Conservation (phyloP, 306 rosid genomes). For the Arachis hypogaea region DNA sequence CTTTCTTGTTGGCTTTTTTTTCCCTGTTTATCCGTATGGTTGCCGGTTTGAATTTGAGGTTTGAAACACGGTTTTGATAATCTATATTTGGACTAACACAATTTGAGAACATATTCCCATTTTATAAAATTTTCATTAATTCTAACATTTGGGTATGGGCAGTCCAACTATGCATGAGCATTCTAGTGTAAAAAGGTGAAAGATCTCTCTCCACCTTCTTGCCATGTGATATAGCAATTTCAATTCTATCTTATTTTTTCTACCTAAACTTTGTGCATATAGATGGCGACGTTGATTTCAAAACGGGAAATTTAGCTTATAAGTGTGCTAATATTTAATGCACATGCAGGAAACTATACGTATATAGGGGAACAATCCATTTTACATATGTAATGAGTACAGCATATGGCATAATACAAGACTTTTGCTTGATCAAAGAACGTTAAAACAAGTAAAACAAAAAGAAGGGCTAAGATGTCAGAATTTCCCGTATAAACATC, state of each 20-base stretch:
- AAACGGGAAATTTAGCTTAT: slow-evolving; percentile 45
- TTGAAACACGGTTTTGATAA: slow-evolving; percentile 39
- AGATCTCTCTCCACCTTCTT: slow-evolving; percentile 35
- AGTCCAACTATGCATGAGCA: slow-evolving; percentile 54
- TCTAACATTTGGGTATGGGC: slow-evolving; percentile 41
- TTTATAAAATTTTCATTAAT: not conserved
- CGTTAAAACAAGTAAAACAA: slow-evolving; percentile 42
- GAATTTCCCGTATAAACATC: slow-evolving; percentile 27
- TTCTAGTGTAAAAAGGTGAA: slow-evolving; percentile 50
- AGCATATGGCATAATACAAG: slow-evolving; percentile 34
- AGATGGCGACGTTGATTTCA: slow-evolving; percentile 57
- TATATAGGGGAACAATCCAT: slow-evolving; percentile 47
- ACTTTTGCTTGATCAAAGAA: slow-evolving; percentile 36
- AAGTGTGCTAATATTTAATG: slow-evolving; percentile 47
- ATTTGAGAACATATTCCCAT: not conserved
- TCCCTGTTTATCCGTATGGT: slow-evolving; percentile 54
- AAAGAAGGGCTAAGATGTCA: slow-evolving; percentile 40
- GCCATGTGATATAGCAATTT: slow-evolving; percentile 37
- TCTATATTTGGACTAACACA: slow-evolving; percentile 39
- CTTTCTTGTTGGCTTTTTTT: slow-evolving; percentile 56
- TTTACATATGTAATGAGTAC: slow-evolving; percentile 28
- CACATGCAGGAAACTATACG: slow-evolving; percentile 49
- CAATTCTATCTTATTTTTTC: slow-evolving; percentile 8
- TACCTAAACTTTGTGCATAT: slow-evolving; percentile 36
- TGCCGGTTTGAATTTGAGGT: slow-evolving; percentile 52